Conservation (phyloP, 2,329 filamentous ascomycete genomes). For the Berkeleyomyces rouxiae region DNA sequence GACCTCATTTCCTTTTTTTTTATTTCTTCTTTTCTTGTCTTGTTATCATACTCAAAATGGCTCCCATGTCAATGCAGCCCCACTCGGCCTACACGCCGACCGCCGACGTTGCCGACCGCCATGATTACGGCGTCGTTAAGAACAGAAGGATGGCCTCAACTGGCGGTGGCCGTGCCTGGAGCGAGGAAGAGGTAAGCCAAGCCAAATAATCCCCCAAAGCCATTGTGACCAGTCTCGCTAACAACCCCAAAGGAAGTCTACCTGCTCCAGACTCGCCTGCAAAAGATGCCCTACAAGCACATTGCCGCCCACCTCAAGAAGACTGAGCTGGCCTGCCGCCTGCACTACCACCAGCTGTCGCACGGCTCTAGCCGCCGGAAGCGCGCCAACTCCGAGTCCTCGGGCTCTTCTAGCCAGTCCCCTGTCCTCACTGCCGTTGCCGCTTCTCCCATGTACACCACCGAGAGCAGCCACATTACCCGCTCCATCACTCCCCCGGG, state of each 20-base stretch:
- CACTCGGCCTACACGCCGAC: conserved; percentile 32
- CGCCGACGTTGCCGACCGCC: conserved; percentile 38
- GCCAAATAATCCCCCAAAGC: background rate
- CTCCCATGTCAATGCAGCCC: conserved; percentile 25
- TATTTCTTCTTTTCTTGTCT: background rate
- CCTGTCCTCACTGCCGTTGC: conserved; percentile 32
- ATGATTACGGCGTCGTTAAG: conserved; percentile 45
- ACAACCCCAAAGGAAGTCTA: conserved; percentile 51
- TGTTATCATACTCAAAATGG: conserved; percentile 23
- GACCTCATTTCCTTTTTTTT: background rate
- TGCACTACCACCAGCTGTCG: conserved; percentile 75
- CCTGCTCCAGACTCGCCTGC: conserved; percentile 64
- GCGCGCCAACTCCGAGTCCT: conserved; percentile 54
- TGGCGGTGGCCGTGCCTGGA: conserved; percentile 67
- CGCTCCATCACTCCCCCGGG: conserved; percentile 33
- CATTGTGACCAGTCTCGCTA: background rate
- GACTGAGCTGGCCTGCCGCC: conserved; percentile 71
- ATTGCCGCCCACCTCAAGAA: conserved; percentile 75
- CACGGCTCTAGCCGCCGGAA: conserved; percentile 69
- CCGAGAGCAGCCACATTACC: conserved; percentile 26
- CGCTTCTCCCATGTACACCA: conserved; percentile 27
- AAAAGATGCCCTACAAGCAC: conserved; percentile 85
- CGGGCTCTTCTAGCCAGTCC: conserved; percentile 38
- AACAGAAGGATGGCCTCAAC: conserved; percentile 52
- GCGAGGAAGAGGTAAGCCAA: conserved; percentile 58